Evolutionary conservation across 345 rosid species (phyloP).

Genomic region (Brassica carinata): DNA sequence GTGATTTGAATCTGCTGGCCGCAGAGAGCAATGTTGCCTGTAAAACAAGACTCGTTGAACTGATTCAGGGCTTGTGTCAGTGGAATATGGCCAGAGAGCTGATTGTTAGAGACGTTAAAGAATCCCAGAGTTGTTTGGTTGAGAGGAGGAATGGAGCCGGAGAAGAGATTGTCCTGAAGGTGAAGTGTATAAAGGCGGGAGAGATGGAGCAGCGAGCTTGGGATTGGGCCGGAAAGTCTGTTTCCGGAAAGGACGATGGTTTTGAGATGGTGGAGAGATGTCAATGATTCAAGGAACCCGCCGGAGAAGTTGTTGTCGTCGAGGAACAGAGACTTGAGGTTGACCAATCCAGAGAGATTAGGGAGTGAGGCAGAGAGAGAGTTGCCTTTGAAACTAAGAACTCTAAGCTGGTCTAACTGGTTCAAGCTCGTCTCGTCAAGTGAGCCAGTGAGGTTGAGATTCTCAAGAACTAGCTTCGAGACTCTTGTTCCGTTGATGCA

Average conservation of each 20-base stretch:
- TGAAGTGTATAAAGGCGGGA: slow-evolving; percentile 57
- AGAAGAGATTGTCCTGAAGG: slow-evolving; percentile 62
- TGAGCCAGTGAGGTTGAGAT: slow-evolving; percentile 62
- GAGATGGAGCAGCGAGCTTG: slow-evolving; percentile 57
- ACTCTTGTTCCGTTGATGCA: slow-evolving; percentile 73
- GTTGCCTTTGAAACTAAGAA: slow-evolving; percentile 83
- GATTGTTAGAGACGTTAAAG: slow-evolving; percentile 80
- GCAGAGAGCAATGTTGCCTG: slow-evolving; percentile 63
- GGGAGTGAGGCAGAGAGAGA: slow-evolving; percentile 77
- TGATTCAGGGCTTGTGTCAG: slow-evolving; percentile 58
- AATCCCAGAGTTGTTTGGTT: slow-evolving; percentile 74
- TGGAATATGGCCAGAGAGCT: slow-evolving; percentile 76
- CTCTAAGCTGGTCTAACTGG: slow-evolving; percentile 78
- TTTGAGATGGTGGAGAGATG: slow-evolving; percentile 74
- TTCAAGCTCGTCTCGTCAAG: slow-evolving; percentile 55
- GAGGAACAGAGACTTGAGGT: slow-evolving; percentile 80
- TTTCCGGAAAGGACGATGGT: slow-evolving; percentile 59
- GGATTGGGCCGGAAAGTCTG: slow-evolving; percentile 64
- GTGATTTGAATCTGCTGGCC: slow-evolving; percentile 61
- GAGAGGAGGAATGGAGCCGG: slow-evolving; percentile 74
- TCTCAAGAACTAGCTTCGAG: slow-evolving; percentile 77
- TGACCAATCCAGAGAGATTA: slow-evolving; percentile 57
- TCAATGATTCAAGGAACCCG: slow-evolving; percentile 63
- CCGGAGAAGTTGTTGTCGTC: slow-evolving; percentile 75
- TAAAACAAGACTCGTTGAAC: slow-evolving; percentile 66